Evolutionary conservation across 225 moss, liverwort and hornwort species (phyloP).

Genomic region (Sphagnum contortum): DNA sequence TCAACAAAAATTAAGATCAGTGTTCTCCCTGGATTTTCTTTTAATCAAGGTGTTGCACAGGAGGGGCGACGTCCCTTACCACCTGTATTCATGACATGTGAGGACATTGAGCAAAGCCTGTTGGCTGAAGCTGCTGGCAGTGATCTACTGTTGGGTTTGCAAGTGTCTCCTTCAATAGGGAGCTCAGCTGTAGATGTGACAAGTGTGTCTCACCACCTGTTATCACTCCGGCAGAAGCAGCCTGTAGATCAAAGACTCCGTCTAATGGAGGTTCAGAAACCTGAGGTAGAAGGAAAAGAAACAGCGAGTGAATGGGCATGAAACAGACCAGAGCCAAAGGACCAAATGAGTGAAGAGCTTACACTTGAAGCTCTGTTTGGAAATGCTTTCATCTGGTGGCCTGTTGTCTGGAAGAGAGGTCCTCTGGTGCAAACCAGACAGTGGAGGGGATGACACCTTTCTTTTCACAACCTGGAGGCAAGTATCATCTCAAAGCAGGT

Average conservation of each 20-base stretch:
- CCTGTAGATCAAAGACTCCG: constrained; percentile 16
- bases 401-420: constrained; percentile 31
- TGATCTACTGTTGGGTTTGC: constrained; percentile 14
- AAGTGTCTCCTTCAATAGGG: constrained; percentile 16
- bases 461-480: constrained; percentile 12
- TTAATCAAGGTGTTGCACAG: constrained; percentile 12
- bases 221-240: constrained; percentile 74
- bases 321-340: constrained; percentile 22
- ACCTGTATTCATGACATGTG: constrained; percentile 90
- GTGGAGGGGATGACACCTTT: constrained; percentile 11
- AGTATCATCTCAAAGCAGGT: constrained; percentile 6
- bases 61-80: constrained; percentile 23
- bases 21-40: neutral
- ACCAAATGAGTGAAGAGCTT: constrained; percentile 41
- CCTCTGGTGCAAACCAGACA: constrained; percentile 23
- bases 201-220: constrained; percentile 72
- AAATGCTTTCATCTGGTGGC: constrained; percentile 75
- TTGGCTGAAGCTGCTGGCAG: constrained; percentile 68
- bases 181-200: constrained; percentile 34
- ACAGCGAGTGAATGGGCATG: constrained; percentile 13
- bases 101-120: constrained; percentile 89
- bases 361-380: constrained; percentile 83
- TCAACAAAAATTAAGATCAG: constrained; percentile 16
- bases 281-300: constrained; percentile 17
- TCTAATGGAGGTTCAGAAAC: neutral